A percentile compares a stretch with the other conserved stretches of the same genome.
Conservation (phyloP, 2,329 filamentous ascomycete genomes). For the Saccharata proteae region DNA sequence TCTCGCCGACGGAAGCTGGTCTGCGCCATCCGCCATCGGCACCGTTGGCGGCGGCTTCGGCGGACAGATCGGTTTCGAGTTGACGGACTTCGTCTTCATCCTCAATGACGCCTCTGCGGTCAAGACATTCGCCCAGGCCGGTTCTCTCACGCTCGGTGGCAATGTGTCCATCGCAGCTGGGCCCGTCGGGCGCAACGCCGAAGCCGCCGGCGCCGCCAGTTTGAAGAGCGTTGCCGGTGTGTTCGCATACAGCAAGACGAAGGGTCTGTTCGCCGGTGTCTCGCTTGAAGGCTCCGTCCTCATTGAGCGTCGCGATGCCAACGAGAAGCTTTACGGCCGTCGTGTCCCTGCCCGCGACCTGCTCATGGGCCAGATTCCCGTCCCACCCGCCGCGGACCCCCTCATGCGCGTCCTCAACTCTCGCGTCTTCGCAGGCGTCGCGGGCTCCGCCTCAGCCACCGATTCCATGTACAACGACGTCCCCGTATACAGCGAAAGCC, state of each 20-base stretch:
- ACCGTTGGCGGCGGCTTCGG: constrained; percentile 73
- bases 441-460: constrained; percentile 31
- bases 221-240: constrained; percentile 80
- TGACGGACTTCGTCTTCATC: constrained; percentile 96
- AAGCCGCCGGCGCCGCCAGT: constrained; percentile 88
- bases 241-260: constrained; percentile 96
- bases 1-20: constrained; percentile 66
- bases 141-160: constrained; percentile 82
- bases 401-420: constrained; percentile 79
- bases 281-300: constrained; percentile 87
- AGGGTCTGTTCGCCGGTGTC: constrained; percentile 91
- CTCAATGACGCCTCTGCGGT: constrained; percentile 85
- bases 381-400: constrained; percentile 71
- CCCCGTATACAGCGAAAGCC: constrained; percentile 73
- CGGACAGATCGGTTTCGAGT: constrained; percentile 75
- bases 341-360: constrained; percentile 72
- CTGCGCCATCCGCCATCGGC: constrained; percentile 68
- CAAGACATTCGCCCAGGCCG: constrained; percentile 84
- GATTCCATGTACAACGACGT: constrained; percentile 86
- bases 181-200: constrained; percentile 85
- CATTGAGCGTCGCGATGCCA: constrained; percentile 90
- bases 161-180: constrained; percentile 95
- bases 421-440: constrained; percentile 63
- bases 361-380: constrained; percentile 62
- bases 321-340: constrained; percentile 87